phyloP scores from a whole-genome alignment of 371 early-diverging fungal species.

The Mucor sp. region DNA sequence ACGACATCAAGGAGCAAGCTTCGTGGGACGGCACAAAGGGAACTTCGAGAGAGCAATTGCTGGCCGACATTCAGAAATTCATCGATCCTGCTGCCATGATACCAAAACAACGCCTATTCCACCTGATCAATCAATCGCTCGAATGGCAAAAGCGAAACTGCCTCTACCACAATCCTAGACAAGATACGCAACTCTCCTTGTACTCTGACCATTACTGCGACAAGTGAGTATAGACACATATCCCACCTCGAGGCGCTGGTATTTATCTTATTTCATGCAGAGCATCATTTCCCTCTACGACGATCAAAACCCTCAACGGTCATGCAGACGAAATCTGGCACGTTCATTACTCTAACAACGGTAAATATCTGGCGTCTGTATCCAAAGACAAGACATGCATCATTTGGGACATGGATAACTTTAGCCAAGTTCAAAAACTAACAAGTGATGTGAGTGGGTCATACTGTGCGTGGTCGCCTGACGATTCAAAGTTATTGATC shows the following conservation, averaged over 20 bases:
- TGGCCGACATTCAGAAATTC: constrained; percentile 71
- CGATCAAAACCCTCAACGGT: constrained; percentile 67
- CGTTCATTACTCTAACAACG: constrained; percentile 86
- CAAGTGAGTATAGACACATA: constrained; percentile 55
- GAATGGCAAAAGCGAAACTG: constrained; percentile 77
- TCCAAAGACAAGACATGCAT: constrained; percentile 87
- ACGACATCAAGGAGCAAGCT: constrained; percentile 64
- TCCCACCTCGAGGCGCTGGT: neutral
- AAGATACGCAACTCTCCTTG: constrained; percentile 56
- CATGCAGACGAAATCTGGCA: constrained; percentile 97
- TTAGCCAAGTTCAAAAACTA: constrained; percentile 34
- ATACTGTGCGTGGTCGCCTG: constrained; percentile 91
- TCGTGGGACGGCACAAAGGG: constrained; percentile 83
- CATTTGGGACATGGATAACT: constrained; percentile 82
- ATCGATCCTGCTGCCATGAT: constrained; percentile 87
- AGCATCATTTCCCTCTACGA: constrained; percentile 35
- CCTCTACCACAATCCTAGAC: constrained; percentile 78
- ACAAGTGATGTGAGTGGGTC: constrained; percentile 68
- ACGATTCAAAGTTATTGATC: constrained; percentile 74
- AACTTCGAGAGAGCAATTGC: constrained; percentile 65
- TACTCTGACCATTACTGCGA: constrained; percentile 80
- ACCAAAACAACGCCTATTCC: constrained; percentile 79
- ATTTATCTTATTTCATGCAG: neutral
- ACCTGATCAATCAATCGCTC: constrained; percentile 81
- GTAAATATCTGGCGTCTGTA: constrained; percentile 85